Evolutionary conservation across 306 rosid genomes (phyloP), one percentile per base, ranked within the genome.

Genomic region (Casuarina glauca): DNA sequence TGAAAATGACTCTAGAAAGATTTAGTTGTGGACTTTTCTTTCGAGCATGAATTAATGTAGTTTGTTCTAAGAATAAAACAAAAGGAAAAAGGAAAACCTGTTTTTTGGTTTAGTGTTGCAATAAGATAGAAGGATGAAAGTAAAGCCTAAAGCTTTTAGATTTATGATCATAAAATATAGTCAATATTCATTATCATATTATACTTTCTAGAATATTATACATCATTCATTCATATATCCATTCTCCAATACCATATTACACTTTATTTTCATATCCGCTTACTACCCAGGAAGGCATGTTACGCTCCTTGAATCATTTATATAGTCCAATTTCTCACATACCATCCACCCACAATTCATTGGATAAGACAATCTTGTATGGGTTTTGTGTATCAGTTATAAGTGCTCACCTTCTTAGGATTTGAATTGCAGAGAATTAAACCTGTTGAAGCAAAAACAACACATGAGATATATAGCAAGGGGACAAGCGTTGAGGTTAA

Each of bases 401-500:
- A 4, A 16, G 43, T 63, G 52, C 61, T 67, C 73, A 67, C 74
- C 43, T 60, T 51, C 26, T 69, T 41, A 32, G 74, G 39, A 63
- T 68, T 54, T 45, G 74, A 69, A 62, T 35, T 55, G 79, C 78
- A 77, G 80, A 53, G 79, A 46, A 16, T 15, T 8, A 15, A 36
- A 39, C 20, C 70, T 39, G 16, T 5, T 15, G 70, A 39, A 16
- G 32, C 70, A 39, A 64, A n/a, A 64, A 15, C 48, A 39, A 42
- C 26, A 39, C 12, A 36, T 15, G 76, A 69, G 46, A 73, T 15
- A 38, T 79, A 73, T 78, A 54, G 50, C 57, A 77, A 85, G 17
- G 86, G 82, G 77, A 51, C 80, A 6, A 4, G 10, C 3, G 82
- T 85, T 60, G 89, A 85, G 69, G 84, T 82, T 9, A 76, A 82